Evolutionary conservation across 2,329 filamentous ascomycete species (phyloP), one percentile per base, ranked within the genome.

Genomic region (Aspergillus phoenicis): DNA sequence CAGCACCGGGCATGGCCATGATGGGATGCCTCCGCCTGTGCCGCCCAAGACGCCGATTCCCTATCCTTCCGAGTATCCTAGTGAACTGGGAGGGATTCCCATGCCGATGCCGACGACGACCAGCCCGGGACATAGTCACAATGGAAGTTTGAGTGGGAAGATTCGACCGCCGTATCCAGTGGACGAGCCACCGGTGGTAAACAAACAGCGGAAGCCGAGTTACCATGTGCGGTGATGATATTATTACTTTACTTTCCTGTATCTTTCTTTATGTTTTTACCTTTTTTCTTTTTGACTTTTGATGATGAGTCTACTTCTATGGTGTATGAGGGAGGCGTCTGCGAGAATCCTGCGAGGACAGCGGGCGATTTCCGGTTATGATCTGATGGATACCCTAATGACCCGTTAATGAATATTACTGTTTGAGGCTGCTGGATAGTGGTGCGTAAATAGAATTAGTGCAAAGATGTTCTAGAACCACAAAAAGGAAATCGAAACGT

Each of bases 141-240:
- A 53, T 8, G 30, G 69, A 26, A 54, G 43, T 52, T 47, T 20
- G 26, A 69, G 65, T n/a, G 63, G 68, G 41, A 70, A 72, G 45
- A 66, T 65, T 47, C 67, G 75, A 8, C 83, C 91, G 36, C 93
- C 93, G 0, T 97, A 97, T 74, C 94, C 94, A 0, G 78, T 87
- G 49, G 90, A 96, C 70, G 90, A 89, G 26, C 89, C 90, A 28
- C 94, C 94, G 3, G 82, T 85, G 6, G 92, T 96, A 7, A 96
- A 96, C 70, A 90, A 92, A 84, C 88, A 90, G 48, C 87, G 89
- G 67, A 97, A 97, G 75, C 94, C 94, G 1, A 89, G 90, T 52
- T 91, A 89, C 68, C 83, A 81, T 59, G 79, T 82, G 47, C 78
- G 83, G 63, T 84, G 66, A 80, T 17, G n/a, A 33, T 60, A 33